phyloP scores from a whole-genome alignment of 352 stramenopile genomes.

The Pythium folliculosum region DNA sequence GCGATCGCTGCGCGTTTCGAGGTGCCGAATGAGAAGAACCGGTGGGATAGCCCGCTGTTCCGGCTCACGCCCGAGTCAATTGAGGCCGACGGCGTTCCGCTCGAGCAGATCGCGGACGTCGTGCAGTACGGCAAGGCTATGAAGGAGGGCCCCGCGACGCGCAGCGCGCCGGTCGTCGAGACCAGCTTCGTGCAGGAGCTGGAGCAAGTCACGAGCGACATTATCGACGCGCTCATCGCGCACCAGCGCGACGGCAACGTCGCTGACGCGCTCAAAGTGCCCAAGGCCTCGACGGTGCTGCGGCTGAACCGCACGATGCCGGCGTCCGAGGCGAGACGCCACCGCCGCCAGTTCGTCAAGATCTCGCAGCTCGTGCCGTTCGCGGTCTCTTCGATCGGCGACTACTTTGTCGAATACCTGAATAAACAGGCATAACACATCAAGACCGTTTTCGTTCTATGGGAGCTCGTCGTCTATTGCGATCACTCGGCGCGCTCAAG shows the following conservation, averaged over 20 bases:
- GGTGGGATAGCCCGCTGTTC: conserved; percentile 92
- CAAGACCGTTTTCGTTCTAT: not conserved
- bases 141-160: conserved; percentile 71
- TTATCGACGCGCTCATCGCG: conserved; percentile 61
- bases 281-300: conserved; percentile 36
- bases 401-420: conserved; percentile 76
- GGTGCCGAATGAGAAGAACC: conserved; percentile 90
- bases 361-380: conserved; percentile 69
- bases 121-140: conserved; percentile 64
- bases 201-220: conserved; percentile 51
- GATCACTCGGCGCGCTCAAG: conserved; percentile 55
- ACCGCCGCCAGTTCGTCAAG: conserved; percentile 83
- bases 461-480: not conserved
- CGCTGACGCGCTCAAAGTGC: conserved; percentile 48
- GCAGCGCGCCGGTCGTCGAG: conserved; percentile 53
- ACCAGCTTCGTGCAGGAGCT: conserved; percentile 77
- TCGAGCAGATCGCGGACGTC: conserved; percentile 58
- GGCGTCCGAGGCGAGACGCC: conserved; percentile 58
- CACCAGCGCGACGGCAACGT: conserved; percentile 68
- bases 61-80: conserved; percentile 56
- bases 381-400: conserved; percentile 49
- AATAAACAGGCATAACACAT: conserved; percentile 60
- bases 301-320: conserved; percentile 52
- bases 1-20: conserved; percentile 90
- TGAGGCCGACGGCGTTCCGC: conserved; percentile 34